Evolutionary conservation across 768 basidiomycete genomes (phyloP), one percentile per base, ranked within the genome.

Genomic region (Kwoniella bestiolae): DNA sequence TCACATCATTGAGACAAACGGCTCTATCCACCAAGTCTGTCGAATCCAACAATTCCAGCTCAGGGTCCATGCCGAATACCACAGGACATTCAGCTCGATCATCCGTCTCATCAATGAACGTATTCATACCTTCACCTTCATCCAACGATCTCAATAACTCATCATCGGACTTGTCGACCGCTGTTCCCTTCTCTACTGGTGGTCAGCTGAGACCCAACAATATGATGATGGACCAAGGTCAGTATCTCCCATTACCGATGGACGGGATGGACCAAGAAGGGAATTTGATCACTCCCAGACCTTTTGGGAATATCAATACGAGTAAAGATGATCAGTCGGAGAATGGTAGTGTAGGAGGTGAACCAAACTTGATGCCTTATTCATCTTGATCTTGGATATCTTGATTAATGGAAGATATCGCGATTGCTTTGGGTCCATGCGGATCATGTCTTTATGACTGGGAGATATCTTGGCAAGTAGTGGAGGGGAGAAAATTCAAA

Each of bases 1-100:
- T 78, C 55, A 47, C 58, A 29, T 47, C 60, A 12, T 31, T 73
- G 8, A 68, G 74, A 21, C 68, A 66, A 35, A 65, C 68, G 2
- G 67, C 65, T 9, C 52, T 72, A 6, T 67, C 65, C 8, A 38
- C 56, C 25, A n/a, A 46, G 8, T 45, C 46, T 8, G 61, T 69
- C 53, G 56, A 50, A 56, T 38, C 44, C 8, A 25, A 18, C 26
- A 32, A 16, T 12, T 35, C 35, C 8, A 52, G 12, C 21, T 38
- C 18, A 35, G 49, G 25, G 4, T 51, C 11, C 16, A 60, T 26
- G 32, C 31, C 46, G 49, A 44, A 23, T n/a, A 44, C 56, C 8
- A 44, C 56, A 21, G 29, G 29, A 34, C 58, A 31, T 50, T 49
- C 52, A 6, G 31, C 28, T 55, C 32, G 23, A 35, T 47, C 46